Base-by-base conservation (phyloP, 345 rosid genomes). In the Gossypium longicalyx region DNA sequence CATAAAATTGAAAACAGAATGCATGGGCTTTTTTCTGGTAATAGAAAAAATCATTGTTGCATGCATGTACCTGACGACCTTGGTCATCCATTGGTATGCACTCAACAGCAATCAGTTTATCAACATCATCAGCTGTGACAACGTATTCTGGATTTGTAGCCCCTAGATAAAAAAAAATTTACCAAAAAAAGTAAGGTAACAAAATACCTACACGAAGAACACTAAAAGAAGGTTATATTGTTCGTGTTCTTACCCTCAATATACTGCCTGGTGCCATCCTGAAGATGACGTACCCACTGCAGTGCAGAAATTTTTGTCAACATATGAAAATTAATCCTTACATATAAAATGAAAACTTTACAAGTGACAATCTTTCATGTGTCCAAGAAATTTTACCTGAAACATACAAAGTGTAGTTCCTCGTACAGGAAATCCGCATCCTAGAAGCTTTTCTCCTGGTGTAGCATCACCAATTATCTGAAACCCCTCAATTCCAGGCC, bases 71-170 rank as follows among this genome's bases (percentile, higher is more conserved):
- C 97, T 95, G 99, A 76, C 76, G 93, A 62, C 94, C 97, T 82
- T 85, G 96, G 63, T 91, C 98, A 87, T 95, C 97, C 99, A 95
- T 95, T 12, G 99, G 99, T 80, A 93, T 93, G 85, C 99, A 95
- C 80, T 93, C 99, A 75, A 95, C 99, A 77, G 97, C 96, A 84
- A 95, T 93, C 78, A 91, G 52, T 80, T 90, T 95, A 77, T 93
- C 97, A 67, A 95, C 98, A 84, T 95, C 99, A 85, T 95, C 99
- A 67, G 98, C 99, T 7, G 99, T 95, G 77, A 95, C 94, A 79
- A 90, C 78, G 80, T 95, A 95, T 78, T 95, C 98, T 45, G 99
- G 99, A 85, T 91, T 90, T 60, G 99, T 93, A 68, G 97, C 99
- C 75, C 99, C 98, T 95, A 85, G 53, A 77, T 72, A 34, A 62